Base-by-base conservation (phyloP, 805 yeast genomes). In the Vanderwaltozyma tropicalis region DNA sequence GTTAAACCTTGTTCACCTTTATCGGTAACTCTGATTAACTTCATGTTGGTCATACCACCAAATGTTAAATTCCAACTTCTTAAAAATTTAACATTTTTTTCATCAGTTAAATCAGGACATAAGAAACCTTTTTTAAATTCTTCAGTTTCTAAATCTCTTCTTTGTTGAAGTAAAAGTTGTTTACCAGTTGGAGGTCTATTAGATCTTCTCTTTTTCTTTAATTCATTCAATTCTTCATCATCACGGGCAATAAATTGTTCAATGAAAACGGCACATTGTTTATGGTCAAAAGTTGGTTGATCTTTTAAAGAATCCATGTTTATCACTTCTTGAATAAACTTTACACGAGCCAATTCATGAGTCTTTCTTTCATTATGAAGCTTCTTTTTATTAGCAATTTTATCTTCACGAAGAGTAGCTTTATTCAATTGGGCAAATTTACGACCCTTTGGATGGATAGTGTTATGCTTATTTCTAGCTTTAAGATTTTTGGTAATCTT, bases 391-490 rank as follows among this genome's bases (percentile, higher is more conserved):
- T 67, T 67, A 27, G 68, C 72, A 36, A 89, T 61, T 56, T 82
- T 84, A 35, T 68, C 69, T 45, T 88, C 94, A 59, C 98, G 73
- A 32, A 86, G 62, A 2, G 94, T 76, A n/a, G 96, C 96, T 45
- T 92, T 68, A 39, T 79, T 79, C 36, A 89, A 64, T 55, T 81
- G 85, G 59, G 80, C 80, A 59, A 86, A 81, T 59, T 87, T 89
- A 38, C 96, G 72, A 9, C 96, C 95, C 52, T 79, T 80, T 17
- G 94, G 92, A 56, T 89, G 97, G 24, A 60, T 48, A n/a, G 52
- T 49, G 10, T 41, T 38, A 22, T 48, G 48, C 40, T 58, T 60
- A 14, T 55, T 54, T 20, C 52, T 50, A 22, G 44, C 33, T 19
- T 43, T 53, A 19, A 50, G 32, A 17, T 49, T 52, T 41, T 58